Base-by-base conservation (phyloP, 345 rosid genomes). In the Citrus mangshanensis region DNA sequence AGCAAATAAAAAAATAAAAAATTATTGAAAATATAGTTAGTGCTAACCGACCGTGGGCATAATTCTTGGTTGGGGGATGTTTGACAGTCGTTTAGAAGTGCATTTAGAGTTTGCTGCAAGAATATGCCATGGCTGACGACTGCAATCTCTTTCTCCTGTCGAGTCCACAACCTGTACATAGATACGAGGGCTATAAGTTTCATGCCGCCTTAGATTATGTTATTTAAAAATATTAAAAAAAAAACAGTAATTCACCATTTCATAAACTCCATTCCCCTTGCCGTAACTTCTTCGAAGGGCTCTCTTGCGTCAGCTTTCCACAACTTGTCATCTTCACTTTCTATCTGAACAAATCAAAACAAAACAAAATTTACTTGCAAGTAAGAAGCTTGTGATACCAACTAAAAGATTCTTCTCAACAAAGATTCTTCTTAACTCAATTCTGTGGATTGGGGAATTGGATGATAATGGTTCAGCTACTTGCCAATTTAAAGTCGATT, bases 111-210 rank as follows among this genome's bases (percentile, higher is more conserved):
- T 22, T 90, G 70, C 56, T 86, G 89, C 81, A 95, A 86, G 84
- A 93, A 89, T 16, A 88, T 88, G 14, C 95, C 86, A 51, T 93
- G 98, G 81, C 91, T 87, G 8, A 95, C 96, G 22, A 95, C 54
- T 62, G 92, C 99, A 66, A 95, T 89, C 81, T 95, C 95, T 79
- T 85, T 89, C 89, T 95, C 99, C 64, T 86, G 87, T 25, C 97
- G 82, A 56, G 93, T 86, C 89, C 93, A 88, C 82, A 92, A 40
- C 98, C 98, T 92, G 77, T 9, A 78, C 21, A 65, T 32, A 59
- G 18, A 46, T 13, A 1, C 1, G 19, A 76, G 18, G 30, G 4
- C 27, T 14, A 4, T 24, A 46, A 21, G 21, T 34, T 55, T 16
- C 22, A 18, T 5, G 58, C 18, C 18, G 18, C 16, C 51, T 3